Conservation (phyloP, 1,284 basidiomycete species). For the Pulveroboletus sp. region DNA sequence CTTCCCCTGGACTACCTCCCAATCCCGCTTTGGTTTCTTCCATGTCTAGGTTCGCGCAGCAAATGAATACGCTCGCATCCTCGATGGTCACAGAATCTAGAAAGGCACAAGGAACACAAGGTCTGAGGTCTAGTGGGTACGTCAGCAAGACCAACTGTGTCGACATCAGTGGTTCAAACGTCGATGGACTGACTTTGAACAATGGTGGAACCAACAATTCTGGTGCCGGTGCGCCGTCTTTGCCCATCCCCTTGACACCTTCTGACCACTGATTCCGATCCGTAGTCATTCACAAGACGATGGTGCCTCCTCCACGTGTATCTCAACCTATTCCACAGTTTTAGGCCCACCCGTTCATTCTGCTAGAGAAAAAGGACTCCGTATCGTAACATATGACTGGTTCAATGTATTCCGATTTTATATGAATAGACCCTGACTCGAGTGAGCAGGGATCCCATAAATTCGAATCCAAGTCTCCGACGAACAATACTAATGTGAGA, state of each 20-base stretch:
- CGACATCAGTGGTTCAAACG: background rate
- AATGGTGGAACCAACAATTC: conserved; percentile 1
- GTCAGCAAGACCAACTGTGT: conserved; percentile 14
- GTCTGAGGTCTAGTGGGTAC: background rate
- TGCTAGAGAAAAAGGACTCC: background rate
- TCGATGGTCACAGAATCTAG: background rate
- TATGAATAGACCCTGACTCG: background rate
- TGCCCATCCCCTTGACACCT: no score
- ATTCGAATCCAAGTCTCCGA: no score
- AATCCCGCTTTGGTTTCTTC: background rate
- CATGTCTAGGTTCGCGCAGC: background rate
- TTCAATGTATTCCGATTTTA: background rate
- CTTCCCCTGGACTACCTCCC: background rate
- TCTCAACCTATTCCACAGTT: background rate
- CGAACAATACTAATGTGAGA: no score
- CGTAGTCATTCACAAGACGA: conserved; percentile 13
- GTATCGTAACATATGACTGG: background rate
- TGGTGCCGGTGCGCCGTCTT: conserved; percentile 19
- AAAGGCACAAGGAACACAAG: background rate
- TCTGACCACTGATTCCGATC: background rate
- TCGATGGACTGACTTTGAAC: conserved; percentile 18
- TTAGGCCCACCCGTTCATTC: background rate
- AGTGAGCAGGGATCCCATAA: background rate
- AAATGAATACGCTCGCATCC: background rate
- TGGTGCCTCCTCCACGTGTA: background rate